These are phyloP conservation scores for Magnolia changhungtana DNA, from an alignment of 164 flowering plant genomes.

Conservation along the genomic window DNA sequence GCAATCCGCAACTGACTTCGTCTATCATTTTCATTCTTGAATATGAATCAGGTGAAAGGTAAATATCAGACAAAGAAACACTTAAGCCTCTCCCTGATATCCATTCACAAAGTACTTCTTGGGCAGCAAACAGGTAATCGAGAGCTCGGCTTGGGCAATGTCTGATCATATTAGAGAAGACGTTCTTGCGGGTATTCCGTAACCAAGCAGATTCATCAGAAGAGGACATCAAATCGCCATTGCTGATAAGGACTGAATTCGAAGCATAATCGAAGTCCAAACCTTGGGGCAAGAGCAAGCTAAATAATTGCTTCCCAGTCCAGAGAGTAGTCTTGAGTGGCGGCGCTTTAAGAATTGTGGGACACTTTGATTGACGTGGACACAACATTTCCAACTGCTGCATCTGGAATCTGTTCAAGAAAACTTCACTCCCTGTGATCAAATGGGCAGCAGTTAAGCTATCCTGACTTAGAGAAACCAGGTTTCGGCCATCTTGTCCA, in stretches of 20 bases:
- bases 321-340: constrained; percentile 28
- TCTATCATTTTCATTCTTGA: constrained; percentile 56
- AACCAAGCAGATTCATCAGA: constrained; percentile 62
- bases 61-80: constrained; percentile 75
- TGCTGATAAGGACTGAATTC: constrained; percentile 36
- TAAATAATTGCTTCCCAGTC: constrained; percentile 79
- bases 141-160: constrained; percentile 33
- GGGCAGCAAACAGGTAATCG: constrained; percentile 52
- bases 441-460: constrained; percentile 74
- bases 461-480: constrained; percentile 76
- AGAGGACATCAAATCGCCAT: constrained; percentile 55
- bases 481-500: constrained; percentile 72
- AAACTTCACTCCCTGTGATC: constrained; percentile 41
- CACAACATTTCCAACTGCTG: constrained; percentile 83
- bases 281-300: constrained; percentile 64
- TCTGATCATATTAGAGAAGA: constrained; percentile 44
- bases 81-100: constrained; percentile 64
- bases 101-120: constrained; percentile 85
- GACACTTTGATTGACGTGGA: constrained; percentile 25
- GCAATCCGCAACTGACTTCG: constrained; percentile 60
- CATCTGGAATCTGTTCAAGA: constrained; percentile 43
- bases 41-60: constrained; percentile 43
- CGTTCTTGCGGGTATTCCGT: constrained; percentile 44
- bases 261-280: constrained; percentile 40
- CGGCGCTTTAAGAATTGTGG: constrained; percentile 54